Conservation (phyloP, 2,329 filamentous ascomycete species). For the Sclerotinia minor region DNA sequence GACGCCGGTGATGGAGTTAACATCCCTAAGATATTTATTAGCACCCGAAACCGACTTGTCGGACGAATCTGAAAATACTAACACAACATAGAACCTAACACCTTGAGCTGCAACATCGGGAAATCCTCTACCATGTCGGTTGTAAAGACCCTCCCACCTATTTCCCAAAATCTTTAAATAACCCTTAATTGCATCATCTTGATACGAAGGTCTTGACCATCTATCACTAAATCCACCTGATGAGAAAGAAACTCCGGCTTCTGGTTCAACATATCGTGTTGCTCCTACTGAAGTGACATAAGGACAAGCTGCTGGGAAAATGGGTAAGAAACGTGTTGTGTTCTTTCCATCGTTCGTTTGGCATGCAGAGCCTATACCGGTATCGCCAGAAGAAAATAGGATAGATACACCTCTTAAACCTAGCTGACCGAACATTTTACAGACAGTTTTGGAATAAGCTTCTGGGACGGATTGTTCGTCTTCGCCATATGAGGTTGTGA, state of each 20-base stretch:
- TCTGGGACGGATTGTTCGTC: constrained; percentile 64
- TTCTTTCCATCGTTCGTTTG: constrained; percentile 59
- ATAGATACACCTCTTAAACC: constrained; percentile 64
- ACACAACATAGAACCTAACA: constrained; percentile 50
- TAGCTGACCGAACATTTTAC: constrained; percentile 62
- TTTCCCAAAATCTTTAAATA: constrained; percentile 48
- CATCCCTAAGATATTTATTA: constrained; percentile 24
- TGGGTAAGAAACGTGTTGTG: constrained; percentile 56
- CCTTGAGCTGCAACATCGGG: constrained; percentile 58
- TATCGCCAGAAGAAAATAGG: constrained; percentile 61
- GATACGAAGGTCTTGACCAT: constrained; percentile 50
- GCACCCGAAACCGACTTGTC: background rate
- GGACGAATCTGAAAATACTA: background rate
- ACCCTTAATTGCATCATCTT: constrained; percentile 46
- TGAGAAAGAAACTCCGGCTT: constrained; percentile 44
- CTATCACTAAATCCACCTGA: constrained; percentile 54
- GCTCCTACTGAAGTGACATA: constrained; percentile 67
- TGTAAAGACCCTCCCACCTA: constrained; percentile 50
- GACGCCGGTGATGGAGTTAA: constrained; percentile 48
- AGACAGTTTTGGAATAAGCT: constrained; percentile 61
- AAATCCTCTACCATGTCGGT: constrained; percentile 52
- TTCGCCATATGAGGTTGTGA: constrained; percentile 67
- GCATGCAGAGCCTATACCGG: constrained; percentile 55
- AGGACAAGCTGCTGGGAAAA: constrained; percentile 66
- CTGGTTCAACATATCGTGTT: constrained; percentile 52